phyloP scores from a whole-genome alignment of 805 yeast species.

The Sugiyamaella valdiviana region DNA sequence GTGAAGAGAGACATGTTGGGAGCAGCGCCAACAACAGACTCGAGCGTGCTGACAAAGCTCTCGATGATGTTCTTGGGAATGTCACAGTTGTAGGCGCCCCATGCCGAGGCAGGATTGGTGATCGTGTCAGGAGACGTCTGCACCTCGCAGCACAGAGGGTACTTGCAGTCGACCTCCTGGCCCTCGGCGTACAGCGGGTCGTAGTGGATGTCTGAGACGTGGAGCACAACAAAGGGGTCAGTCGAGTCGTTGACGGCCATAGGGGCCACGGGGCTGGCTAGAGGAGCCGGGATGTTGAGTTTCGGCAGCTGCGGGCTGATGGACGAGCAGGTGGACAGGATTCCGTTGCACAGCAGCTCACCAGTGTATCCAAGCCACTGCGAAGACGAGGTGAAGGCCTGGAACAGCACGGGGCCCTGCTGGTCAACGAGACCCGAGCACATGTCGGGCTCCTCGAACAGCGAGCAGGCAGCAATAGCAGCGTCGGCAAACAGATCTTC shows the following conservation, averaged over 20 bases:
- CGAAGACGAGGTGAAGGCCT: background rate
- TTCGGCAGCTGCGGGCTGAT: conserved; percentile 1
- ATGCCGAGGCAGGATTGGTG: conserved; percentile 46
- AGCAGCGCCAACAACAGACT: background rate
- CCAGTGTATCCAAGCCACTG: conserved; percentile 3
- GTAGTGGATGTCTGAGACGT: conserved; percentile 60
- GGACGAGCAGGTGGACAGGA: background rate
- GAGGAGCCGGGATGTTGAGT: background rate
- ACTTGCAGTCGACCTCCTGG: conserved; percentile 36
- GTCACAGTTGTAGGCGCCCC: conserved; percentile 62
- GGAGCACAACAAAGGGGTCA: conserved; percentile 40
- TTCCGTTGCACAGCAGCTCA: conserved; percentile 1
- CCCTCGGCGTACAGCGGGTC: conserved; percentile 44
- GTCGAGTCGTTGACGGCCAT: background rate
- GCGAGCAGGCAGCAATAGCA: background rate
- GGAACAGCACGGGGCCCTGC: background rate
- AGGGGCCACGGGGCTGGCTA: background rate
- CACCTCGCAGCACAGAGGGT: conserved; percentile 7
- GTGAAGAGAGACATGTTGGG: conserved; percentile 53
- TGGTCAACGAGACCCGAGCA: conserved; percentile 2
- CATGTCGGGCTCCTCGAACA: conserved; percentile 3
- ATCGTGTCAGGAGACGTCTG: conserved; percentile 33
- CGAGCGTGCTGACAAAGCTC: conserved; percentile 15
- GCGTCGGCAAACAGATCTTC: background rate
- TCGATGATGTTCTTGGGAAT: conserved; percentile 51